A percentile compares a stretch with the other conserved stretches of the same genome.
Conservation (phyloP, 768 basidiomycete genomes). For the Calocybe indica region DNA sequence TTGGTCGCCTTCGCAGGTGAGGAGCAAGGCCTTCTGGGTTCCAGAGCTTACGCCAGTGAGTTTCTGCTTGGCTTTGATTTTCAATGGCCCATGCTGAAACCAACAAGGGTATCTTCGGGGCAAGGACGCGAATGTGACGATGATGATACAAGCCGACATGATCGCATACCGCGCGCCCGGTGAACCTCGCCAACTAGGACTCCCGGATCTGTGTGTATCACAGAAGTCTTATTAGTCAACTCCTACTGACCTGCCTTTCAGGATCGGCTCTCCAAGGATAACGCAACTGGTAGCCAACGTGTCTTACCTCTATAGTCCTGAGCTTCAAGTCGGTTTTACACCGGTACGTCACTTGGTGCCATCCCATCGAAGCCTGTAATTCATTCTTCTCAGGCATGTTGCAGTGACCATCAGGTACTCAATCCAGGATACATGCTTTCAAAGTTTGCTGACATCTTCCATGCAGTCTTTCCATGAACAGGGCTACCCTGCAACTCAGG, state of each 20-base stretch:
- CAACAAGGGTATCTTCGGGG: constrained; percentile 50
- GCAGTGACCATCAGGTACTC: constrained; percentile 82
- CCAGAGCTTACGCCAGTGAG: constrained; percentile 74
- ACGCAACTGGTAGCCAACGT: constrained; percentile 70
- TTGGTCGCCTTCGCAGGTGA: constrained; percentile 86
- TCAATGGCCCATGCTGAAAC: neutral
- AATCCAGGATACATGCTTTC: neutral
- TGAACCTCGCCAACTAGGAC: constrained; percentile 80
- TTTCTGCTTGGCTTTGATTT: constrained; percentile 7
- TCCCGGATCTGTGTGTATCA: constrained; percentile 57
- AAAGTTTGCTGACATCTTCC: neutral
- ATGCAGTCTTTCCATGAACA: constrained; percentile 70
- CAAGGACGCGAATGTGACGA: constrained; percentile 56
- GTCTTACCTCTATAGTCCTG: constrained; percentile 76
- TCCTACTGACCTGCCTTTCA: constrained; percentile 20
- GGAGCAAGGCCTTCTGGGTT: constrained; percentile 84
- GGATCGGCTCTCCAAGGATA: constrained; percentile 76
- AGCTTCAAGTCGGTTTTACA: constrained; percentile 65
- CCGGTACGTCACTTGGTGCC: constrained; percentile 31
- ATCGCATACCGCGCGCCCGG: constrained; percentile 73
- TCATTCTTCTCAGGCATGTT: constrained; percentile 54
- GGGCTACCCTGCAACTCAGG: constrained; percentile 81
- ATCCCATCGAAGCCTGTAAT: neutral
- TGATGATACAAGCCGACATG: constrained; percentile 95
- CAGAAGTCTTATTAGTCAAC: neutral